A percentile compares a stretch with the other conserved stretches of the same genome.
These are phyloP conservation scores for Blastobotrys aristatus DNA, from an alignment of 1,139 yeast species.

Conservation along the genomic window DNA sequence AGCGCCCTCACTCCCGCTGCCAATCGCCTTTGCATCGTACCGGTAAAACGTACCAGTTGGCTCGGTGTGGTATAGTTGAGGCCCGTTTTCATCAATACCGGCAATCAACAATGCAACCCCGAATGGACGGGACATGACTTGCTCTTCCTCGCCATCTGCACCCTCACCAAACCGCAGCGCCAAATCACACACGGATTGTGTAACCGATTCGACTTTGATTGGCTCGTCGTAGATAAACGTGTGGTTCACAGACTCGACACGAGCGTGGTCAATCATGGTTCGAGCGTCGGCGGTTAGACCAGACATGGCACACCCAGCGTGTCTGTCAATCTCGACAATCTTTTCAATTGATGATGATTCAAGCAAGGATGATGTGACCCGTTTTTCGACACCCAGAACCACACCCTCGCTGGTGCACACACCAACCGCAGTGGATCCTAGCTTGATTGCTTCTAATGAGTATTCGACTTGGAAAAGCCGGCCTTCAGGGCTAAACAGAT, in stretches of 20 bases:
- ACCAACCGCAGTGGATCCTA: conserved; percentile 97
- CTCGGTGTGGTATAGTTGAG: conserved; percentile 95
- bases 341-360: conserved; percentile 94
- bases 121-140: conserved; percentile 97
- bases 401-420: conserved; percentile 97
- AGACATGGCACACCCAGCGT: conserved; percentile 98
- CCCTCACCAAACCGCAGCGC: conserved; percentile 98
- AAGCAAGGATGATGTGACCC: conserved; percentile 87
- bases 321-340: conserved; percentile 89
- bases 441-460: conserved; percentile 93
- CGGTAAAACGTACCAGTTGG: conserved; percentile 97
- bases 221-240: conserved; percentile 87
- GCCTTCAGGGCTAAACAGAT: conserved; percentile 98
- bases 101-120: conserved; percentile 97
- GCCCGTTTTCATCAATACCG: conserved; percentile 93
- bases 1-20: conserved; percentile 98
- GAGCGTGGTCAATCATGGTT: conserved; percentile 97
- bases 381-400: conserved; percentile 91
- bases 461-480: conserved; percentile 97
- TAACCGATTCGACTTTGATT: conserved; percentile 86
- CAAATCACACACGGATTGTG: conserved; percentile 95
- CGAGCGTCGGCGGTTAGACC: conserved; percentile 99
- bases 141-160: conserved; percentile 95
- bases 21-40: conserved; percentile 98
- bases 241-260: conserved; percentile 84